Conservation (phyloP, 331 rosid species). For the Ulmus americana region DNA sequence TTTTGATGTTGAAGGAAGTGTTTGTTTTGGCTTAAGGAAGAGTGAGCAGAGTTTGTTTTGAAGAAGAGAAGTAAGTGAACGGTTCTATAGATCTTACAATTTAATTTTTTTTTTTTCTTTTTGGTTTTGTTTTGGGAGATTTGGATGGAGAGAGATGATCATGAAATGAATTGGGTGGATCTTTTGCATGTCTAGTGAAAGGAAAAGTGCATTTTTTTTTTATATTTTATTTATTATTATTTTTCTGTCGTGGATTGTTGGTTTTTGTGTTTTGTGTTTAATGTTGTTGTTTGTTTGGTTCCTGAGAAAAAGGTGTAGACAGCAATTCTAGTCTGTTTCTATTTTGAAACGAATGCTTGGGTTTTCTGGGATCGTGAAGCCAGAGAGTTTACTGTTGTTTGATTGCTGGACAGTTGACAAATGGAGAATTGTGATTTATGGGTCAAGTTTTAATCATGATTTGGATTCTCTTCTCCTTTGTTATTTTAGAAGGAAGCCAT, state of each 20-base stretch:
- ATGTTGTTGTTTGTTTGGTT: constrained; percentile 9
- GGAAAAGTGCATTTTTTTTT: background rate
- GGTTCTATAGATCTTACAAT: background rate
- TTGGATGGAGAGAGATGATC: background rate
- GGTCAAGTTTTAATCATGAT: background rate
- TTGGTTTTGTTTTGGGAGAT: constrained; percentile 1
- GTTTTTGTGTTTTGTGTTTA: background rate
- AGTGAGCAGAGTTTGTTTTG: background rate
- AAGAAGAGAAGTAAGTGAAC: background rate
- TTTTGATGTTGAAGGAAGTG: background rate
- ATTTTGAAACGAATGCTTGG: background rate
- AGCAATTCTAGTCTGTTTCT: background rate
- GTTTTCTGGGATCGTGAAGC: background rate
- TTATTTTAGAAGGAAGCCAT: background rate
- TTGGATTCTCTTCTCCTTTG: background rate
- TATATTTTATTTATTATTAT: background rate
- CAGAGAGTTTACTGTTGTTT: background rate
- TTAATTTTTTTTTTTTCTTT: background rate
- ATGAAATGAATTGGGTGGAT: constrained; percentile 1
- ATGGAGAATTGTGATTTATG: background rate
- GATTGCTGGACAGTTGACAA: background rate
- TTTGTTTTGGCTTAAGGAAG: background rate
- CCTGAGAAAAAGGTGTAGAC: background rate
- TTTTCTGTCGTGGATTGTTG: background rate
- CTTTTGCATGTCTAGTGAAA: background rate